Evolutionary conservation across 495 filamentous ascomycete genomes (phyloP).

Genomic region (Aspergillus coremiiformis): DNA sequence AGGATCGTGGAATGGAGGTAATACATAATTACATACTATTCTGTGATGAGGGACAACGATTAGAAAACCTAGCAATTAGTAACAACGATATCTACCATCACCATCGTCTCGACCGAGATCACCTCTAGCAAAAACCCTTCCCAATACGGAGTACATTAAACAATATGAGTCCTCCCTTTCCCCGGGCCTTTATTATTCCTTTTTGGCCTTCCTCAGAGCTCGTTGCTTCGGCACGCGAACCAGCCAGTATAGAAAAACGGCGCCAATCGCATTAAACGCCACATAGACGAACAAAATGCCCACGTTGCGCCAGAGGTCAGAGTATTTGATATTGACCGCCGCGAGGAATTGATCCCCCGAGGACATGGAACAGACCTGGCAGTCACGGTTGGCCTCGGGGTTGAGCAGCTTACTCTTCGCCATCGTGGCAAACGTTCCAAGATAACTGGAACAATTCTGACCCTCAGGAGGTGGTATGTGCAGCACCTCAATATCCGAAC

Average conservation of each 20-base stretch:
- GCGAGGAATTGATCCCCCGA: constrained; percentile 58
- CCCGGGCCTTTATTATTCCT: no score
- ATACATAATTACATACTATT: no score
- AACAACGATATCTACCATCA: no score
- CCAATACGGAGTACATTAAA: neutral
- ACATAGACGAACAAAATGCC: constrained; percentile 65
- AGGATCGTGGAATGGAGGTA: no score
- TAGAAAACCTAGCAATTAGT: no score
- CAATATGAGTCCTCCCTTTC: no score
- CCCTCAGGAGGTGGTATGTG: constrained; percentile 45
- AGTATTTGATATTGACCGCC: constrained; percentile 40
- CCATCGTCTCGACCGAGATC: neutral
- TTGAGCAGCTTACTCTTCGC: constrained; percentile 49
- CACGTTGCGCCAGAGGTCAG: constrained; percentile 62
- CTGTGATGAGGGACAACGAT: no score
- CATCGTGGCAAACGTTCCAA: constrained; percentile 40
- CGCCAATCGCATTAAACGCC: constrained; percentile 68
- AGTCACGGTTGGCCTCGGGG: constrained; percentile 43
- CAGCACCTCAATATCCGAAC: constrained; percentile 54
- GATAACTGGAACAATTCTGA: constrained; percentile 52
- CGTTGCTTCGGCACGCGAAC: constrained; percentile 66
- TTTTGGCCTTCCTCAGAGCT: constrained; percentile 32
- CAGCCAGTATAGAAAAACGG: constrained; percentile 72
- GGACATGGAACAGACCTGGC: constrained; percentile 52
- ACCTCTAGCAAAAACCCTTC: neutral